phyloP scores from a whole-genome alignment of 2,329 filamentous ascomycete species.

The Pseudogymnoascus sp. region DNA sequence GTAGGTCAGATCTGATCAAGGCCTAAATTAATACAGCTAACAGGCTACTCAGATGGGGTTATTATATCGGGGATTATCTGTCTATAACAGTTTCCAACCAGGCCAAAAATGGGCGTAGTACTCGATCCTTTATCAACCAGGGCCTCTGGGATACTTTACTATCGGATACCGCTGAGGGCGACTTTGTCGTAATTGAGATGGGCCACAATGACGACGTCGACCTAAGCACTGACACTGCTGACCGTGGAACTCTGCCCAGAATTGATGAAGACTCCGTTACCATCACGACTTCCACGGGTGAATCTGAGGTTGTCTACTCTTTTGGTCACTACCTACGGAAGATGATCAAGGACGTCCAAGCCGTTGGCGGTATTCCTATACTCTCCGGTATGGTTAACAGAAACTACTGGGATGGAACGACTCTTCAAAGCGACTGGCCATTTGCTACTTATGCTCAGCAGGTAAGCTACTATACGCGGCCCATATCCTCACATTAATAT shows the following conservation, averaged over 20 bases:
- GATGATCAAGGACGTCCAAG: slow-evolving; percentile 26
- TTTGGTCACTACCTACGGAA: slow-evolving; percentile 26
- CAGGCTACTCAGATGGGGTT: neutral
- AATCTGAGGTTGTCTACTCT: slow-evolving; percentile 20
- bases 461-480: neutral
- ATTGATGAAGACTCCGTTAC: slow-evolving; percentile 20
- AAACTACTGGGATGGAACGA: slow-evolving; percentile 17
- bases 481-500: neutral
- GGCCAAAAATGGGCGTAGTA: neutral
- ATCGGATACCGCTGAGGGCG: slow-evolving; percentile 14
- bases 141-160: slow-evolving; percentile 14
- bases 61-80: neutral
- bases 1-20: neutral
- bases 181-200: slow-evolving; percentile 25
- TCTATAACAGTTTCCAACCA: neutral
- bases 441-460: slow-evolving; percentile 22
- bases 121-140: neutral
- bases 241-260: slow-evolving; percentile 23
- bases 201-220: slow-evolving; percentile 26
- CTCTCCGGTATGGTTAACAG: slow-evolving; percentile 26
- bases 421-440: slow-evolving; percentile 18
- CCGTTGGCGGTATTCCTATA: slow-evolving; percentile 18
- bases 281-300: slow-evolving; percentile 18
- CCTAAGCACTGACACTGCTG: slow-evolving; percentile 16
- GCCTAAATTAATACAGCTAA: neutral